phyloP scores from a whole-genome alignment of 2,329 filamentous ascomycete genomes.

The Fusarium hainanense region DNA sequence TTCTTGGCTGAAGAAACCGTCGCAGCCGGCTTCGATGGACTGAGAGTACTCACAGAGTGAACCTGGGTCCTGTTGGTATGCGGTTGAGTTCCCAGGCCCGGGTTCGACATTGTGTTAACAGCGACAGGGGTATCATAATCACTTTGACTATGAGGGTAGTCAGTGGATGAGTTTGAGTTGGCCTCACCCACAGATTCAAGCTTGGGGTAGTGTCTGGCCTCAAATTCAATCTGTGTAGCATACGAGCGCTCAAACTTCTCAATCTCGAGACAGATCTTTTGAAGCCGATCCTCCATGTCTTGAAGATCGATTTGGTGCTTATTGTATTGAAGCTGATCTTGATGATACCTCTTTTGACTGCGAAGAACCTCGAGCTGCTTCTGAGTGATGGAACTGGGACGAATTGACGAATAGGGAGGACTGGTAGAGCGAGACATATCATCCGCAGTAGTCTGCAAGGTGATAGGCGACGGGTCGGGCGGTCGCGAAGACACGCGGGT shows the following conservation, averaged over 20 bases:
- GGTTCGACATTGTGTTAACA: neutral
- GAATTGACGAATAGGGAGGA: constrained; percentile 68
- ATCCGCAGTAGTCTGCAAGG: neutral
- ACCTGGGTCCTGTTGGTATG: constrained; percentile 23
- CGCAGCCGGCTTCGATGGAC: constrained; percentile 46
- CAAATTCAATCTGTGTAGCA: constrained; percentile 58
- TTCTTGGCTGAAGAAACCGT: constrained; percentile 34
- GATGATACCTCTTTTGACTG: constrained; percentile 64
- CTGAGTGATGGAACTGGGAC: constrained; percentile 69
- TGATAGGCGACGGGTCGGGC: constrained; percentile 8
- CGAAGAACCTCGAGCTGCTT: constrained; percentile 66
- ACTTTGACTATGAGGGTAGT: constrained; percentile 8
- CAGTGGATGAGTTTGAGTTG: constrained; percentile 14
- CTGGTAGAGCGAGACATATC: constrained; percentile 30
- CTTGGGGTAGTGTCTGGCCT: constrained; percentile 57
- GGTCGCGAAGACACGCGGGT: constrained; percentile 11
- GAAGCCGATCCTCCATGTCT: constrained; percentile 58
- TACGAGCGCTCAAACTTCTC: constrained; percentile 61
- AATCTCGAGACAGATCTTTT: constrained; percentile 59
- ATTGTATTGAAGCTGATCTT: constrained; percentile 70
- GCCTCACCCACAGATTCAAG: constrained; percentile 43
- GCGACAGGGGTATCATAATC: constrained; percentile 6
- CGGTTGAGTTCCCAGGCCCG: constrained; percentile 14
- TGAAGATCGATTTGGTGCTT: constrained; percentile 71
- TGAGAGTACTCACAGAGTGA: constrained; percentile 41